Evolutionary conservation across 1,284 basidiomycete species (phyloP).

Genomic region (Apiotrichum porosum): DNA sequence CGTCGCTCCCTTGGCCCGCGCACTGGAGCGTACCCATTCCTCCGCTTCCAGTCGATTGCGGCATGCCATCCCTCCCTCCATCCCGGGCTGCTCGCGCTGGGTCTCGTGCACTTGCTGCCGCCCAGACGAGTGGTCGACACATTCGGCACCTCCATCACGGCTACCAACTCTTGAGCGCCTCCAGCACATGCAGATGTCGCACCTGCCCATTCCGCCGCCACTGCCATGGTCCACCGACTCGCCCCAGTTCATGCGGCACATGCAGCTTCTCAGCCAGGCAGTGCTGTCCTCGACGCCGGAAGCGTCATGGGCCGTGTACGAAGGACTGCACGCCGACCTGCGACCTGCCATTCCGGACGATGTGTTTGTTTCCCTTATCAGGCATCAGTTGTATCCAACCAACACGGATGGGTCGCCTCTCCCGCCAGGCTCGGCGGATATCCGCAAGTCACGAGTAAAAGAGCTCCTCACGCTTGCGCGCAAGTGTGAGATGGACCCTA

Average conservation of each 20-base stretch:
- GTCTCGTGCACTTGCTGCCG: constrained; percentile 33
- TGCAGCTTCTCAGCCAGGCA: constrained; percentile 32
- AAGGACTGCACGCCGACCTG: constrained; percentile 29
- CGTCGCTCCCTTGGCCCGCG: not conserved
- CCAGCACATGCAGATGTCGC: constrained; percentile 21
- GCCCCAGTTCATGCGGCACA: constrained; percentile 37
- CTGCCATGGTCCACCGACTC: constrained; percentile 44
- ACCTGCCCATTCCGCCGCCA: constrained; percentile 38
- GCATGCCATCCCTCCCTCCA: not conserved
- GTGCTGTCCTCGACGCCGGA: constrained; percentile 21
- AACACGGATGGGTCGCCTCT: constrained; percentile 1
- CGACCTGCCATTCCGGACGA: constrained; percentile 35
- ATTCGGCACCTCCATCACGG: not conserved
- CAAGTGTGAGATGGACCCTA: constrained; percentile 25
- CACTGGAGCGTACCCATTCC: not conserved
- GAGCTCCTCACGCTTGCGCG: constrained; percentile 26
- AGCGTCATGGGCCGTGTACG: constrained; percentile 35
- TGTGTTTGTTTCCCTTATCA: constrained; percentile 26
- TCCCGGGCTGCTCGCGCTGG: constrained; percentile 39
- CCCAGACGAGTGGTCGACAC: not conserved
- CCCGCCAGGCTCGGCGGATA: too few species aligned
- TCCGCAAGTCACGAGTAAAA: constrained; percentile 13
- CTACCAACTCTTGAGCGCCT: constrained; percentile 10
- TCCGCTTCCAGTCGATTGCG: not conserved
- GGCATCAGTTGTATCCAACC: constrained; percentile 22